A percentile compares a stretch with the other conserved stretches of the same genome.
Conservation (phyloP, 2,329 filamentous ascomycete genomes). For the Fusarium nanum region DNA sequence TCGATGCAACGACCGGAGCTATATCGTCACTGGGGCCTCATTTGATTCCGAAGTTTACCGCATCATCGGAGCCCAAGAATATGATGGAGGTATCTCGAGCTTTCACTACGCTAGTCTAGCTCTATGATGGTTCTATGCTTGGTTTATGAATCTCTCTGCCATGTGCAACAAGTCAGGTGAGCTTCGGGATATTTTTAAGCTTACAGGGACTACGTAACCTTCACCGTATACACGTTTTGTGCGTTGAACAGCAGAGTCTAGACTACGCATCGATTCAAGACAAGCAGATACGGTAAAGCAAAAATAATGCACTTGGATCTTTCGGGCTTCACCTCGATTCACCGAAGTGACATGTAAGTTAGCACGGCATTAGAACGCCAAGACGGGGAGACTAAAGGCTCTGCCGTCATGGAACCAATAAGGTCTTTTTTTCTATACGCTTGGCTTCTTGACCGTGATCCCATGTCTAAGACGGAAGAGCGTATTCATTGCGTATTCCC, state of each 20-base stretch:
- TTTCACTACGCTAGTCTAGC: not conserved
- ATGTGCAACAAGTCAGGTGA: not conserved
- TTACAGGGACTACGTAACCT: not conserved
- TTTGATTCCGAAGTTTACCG: conserved; percentile 24
- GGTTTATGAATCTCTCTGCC: not conserved
- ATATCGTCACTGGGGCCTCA: conserved; percentile 14
- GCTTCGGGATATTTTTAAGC: not conserved
- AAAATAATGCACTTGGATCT: not conserved
- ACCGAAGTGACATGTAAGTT: conserved; percentile 17
- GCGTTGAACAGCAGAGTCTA: not conserved
- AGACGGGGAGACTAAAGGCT: conserved; percentile 8
- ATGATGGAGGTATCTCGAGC: not conserved
- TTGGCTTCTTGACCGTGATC: conserved; percentile 21
- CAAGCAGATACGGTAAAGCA: not conserved
- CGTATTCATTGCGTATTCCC: conserved; percentile 9
- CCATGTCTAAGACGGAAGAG: not conserved
- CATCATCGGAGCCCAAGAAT: not conserved
- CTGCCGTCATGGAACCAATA: conserved; percentile 3
- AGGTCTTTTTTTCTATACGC: not conserved
- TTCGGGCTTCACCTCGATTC: conserved; percentile 32
- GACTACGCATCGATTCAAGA: not conserved
- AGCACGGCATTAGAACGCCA: conserved; percentile 14
- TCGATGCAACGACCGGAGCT: conserved; percentile 3
- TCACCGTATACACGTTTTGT: not conserved
- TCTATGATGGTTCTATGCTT: not conserved